phyloP scores from a whole-genome alignment of 176 grass and related monocot genomes.

The Canna indica region DNA sequence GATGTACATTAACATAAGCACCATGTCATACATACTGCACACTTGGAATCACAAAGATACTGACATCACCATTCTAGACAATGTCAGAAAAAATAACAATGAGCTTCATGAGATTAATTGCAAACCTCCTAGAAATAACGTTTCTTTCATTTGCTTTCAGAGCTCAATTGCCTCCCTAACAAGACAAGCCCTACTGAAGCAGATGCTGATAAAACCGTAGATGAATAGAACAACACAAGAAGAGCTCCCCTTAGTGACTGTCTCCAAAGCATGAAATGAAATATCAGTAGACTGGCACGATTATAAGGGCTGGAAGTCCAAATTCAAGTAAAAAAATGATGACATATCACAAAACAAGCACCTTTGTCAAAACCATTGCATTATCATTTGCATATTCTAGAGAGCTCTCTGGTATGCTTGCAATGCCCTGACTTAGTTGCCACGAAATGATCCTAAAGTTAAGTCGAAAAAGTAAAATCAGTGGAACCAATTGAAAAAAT shows the following conservation, averaged over 20 bases:
- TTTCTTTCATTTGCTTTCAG: slow-evolving; percentile 31
- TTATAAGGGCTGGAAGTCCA: background rate
- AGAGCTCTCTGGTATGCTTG: slow-evolving; percentile 45
- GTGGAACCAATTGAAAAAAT: background rate
- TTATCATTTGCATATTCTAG: slow-evolving; percentile 53
- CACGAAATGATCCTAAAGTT: slow-evolving; percentile 57
- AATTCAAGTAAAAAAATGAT: background rate
- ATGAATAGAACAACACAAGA: slow-evolving; percentile 54
- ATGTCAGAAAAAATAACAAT: background rate
- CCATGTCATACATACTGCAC: background rate
- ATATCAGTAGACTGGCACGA: background rate
- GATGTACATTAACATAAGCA: background rate
- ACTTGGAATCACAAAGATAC: background rate
- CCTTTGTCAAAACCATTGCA: slow-evolving; percentile 43
- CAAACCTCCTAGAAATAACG: background rate
- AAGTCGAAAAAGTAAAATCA: background rate
- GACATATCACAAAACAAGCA: slow-evolving; percentile 12
- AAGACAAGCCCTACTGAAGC: slow-evolving; percentile 43
- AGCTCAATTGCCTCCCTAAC: slow-evolving; percentile 46
- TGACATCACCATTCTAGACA: slow-evolving; percentile 19
- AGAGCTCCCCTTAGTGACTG: slow-evolving; percentile 67
- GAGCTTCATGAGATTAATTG: background rate
- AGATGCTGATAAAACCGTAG: slow-evolving; percentile 35
- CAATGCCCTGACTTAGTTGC: slow-evolving; percentile 62
- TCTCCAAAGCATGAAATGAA: slow-evolving; percentile 7